Conservation (phyloP, 352 stramenopile genomes). For the Phytophthora cajani region DNA sequence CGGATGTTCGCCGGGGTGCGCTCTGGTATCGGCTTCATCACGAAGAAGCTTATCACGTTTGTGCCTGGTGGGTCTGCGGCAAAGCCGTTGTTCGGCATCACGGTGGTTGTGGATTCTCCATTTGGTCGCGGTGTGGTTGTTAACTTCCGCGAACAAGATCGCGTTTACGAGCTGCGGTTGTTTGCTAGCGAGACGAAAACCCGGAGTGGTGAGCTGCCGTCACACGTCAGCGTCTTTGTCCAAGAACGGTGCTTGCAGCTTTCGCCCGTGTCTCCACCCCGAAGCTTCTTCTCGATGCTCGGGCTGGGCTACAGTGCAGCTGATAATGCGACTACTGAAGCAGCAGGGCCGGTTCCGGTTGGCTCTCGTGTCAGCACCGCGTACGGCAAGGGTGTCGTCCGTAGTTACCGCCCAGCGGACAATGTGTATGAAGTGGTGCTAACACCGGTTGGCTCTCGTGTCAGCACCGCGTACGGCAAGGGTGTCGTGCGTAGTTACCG, state of each 20-base stretch:
- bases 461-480: constrained; percentile 63
- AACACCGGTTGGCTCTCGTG: constrained; percentile 44
- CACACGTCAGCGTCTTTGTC: constrained; percentile 47
- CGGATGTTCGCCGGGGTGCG: constrained; percentile 80
- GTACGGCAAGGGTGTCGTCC: constrained; percentile 61
- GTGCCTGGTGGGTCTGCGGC: constrained; percentile 51
- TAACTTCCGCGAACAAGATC: constrained; percentile 64
- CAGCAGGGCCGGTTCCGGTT: constrained; percentile 20
- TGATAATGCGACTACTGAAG: constrained; percentile 14
- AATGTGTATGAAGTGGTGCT: constrained; percentile 57
- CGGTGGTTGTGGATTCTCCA: constrained; percentile 71
- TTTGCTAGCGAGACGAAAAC: constrained; percentile 51
- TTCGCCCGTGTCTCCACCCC: constrained; percentile 58
- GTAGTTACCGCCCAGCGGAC: constrained; percentile 43
- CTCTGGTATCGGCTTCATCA: constrained; percentile 79
- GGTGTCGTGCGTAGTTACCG: constrained; percentile 54
- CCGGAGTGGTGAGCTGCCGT: constrained; percentile 23
- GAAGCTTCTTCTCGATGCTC: constrained; percentile 77
- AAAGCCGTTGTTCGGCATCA: constrained; percentile 62
- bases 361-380: constrained; percentile 54
- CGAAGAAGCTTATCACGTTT: constrained; percentile 81
- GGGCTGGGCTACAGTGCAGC: constrained; percentile 42
- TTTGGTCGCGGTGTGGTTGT: constrained; percentile 79
- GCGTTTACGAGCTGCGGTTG: constrained; percentile 76
- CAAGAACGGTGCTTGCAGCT: constrained; percentile 63